Evolutionary conservation across 805 yeast genomes (phyloP), one percentile per base, ranked within the genome.

Genomic region (Cyberlindnera americana): DNA sequence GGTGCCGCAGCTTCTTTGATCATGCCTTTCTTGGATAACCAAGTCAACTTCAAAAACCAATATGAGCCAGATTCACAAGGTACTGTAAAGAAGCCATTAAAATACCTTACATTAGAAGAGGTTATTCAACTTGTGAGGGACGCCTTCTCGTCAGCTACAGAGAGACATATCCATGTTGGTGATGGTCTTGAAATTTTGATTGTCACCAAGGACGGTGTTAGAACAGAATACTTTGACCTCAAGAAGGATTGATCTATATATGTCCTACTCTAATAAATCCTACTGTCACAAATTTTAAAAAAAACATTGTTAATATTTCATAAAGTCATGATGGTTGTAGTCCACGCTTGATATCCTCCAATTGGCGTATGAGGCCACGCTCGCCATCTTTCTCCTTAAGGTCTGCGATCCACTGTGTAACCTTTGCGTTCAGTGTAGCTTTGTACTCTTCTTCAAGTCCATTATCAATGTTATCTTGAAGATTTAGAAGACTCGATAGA

Each of bases 101-200:
- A 78, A 59, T 86, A 75, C 56, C 71, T 93, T 58, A 63, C 72
- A 29, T 72, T 89, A 50, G 96, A 88, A 2, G 95, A 90, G 67
- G 97, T 89, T 18, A 69, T 93, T 56, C 75, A 80, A 53, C 69
- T 93, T 48, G 97, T 93, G 27, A 82, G 80, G 62, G 99, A 93
- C 65, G 95, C 99, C 6, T 93, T 93, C 60, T 73, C 88, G 17
- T 88, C 96, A 8, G 99, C 96, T 16, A 91, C 98, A 15, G 99
- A 93, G 68, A 84, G 99, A 74, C 98, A 93, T 65, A 93, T 93
- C 53, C 95, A 90, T 53, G 98, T 93, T 38, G 99, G 99, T 70
- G 99, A 93, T 69, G 95, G 93, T 6, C 73, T 93, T 48, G 96
- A 93, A 64, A 82, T 93, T 35, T 69, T 84, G 49, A 85, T 93